Evolutionary conservation across 306 rosid genomes (phyloP).

Genomic region (Aeschynomene evenia): DNA sequence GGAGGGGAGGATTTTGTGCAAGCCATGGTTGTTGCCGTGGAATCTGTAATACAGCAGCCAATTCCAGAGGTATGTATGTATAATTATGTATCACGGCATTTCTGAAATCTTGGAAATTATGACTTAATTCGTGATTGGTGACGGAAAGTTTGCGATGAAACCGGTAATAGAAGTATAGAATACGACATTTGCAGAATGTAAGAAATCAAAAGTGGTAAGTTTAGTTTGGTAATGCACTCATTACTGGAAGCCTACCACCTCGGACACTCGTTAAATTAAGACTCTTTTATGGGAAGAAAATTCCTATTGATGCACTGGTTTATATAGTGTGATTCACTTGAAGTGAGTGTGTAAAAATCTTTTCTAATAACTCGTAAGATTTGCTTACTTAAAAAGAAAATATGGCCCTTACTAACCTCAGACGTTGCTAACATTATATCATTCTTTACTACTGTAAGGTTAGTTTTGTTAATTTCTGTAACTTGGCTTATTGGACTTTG

Average conservation of each 20-base stretch:
- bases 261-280: too few relatives aligned
- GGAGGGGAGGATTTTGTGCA: slow-evolving; percentile 93
- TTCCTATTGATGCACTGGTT: slow-evolving; percentile 13
- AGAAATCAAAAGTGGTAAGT: too few relatives aligned
- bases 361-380: neutral
- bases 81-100: neutral
- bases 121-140: neutral
- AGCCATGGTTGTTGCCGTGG: slow-evolving; percentile 89
- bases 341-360: neutral
- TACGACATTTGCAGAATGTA: too few relatives aligned
- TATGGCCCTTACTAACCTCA: neutral
- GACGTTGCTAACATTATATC: neutral
- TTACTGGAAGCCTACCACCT: too few relatives aligned
- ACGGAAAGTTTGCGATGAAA: too few relatives aligned
- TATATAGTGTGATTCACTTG: neutral
- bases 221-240: too few relatives aligned
- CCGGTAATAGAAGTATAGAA: too few relatives aligned
- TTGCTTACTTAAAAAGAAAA: neutral
- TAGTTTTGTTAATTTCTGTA: neutral
- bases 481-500: slow-evolving; percentile 5
- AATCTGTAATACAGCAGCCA: slow-evolving; percentile 80
- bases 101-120: neutral
- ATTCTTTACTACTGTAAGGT: neutral
- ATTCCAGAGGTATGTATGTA: slow-evolving; percentile 61
- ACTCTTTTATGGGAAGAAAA: slow-evolving; percentile 19